These are phyloP conservation scores for Haematococcus lacustris DNA, from an alignment of 139 green algal species.

Conservation along the genomic window DNA sequence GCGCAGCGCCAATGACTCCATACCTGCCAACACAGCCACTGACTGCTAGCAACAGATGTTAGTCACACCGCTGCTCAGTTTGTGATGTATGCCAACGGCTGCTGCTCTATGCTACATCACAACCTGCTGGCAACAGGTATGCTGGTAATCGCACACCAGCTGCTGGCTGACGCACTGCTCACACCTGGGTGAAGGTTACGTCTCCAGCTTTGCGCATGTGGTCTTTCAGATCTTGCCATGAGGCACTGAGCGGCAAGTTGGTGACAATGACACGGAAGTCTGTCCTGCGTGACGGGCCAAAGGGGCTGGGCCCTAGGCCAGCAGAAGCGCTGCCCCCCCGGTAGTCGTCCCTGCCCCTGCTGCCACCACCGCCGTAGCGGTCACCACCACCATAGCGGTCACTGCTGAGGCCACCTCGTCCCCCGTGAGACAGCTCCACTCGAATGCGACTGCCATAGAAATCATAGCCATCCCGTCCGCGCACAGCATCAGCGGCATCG, in stretches of 20 bases:
- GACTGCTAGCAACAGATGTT: too few relatives aligned
- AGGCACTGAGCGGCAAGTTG: slow-evolving; percentile 67
- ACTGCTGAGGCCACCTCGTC: neutral
- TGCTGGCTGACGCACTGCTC: too few relatives aligned
- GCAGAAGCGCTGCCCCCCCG: too few relatives aligned
- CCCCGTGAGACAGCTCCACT: slow-evolving; percentile 4
- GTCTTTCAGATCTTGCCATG: slow-evolving; percentile 95
- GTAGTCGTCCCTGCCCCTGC: too few relatives aligned
- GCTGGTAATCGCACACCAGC: too few relatives aligned
- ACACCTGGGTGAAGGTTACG: slow-evolving; percentile 51
- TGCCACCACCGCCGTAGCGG: neutral
- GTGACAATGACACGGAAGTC: slow-evolving; percentile 68
- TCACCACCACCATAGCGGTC: slow-evolving; percentile 1
- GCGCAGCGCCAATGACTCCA: too few relatives aligned
- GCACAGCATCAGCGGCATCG: slow-evolving; percentile 82
- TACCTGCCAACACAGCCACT: too few relatives aligned
- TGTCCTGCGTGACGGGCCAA: slow-evolving; percentile 35
- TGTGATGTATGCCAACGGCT: too few relatives aligned
- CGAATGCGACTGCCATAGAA: slow-evolving; percentile 74
- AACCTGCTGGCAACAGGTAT: too few relatives aligned
- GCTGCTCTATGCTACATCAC: too few relatives aligned
- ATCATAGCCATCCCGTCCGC: slow-evolving; percentile 80
- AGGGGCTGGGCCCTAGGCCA: slow-evolving; percentile 31
- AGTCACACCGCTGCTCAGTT: too few relatives aligned
- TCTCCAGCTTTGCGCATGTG: slow-evolving; percentile 67